These are phyloP conservation scores for Leptographium galeiforme DNA, from an alignment of 2,329 filamentous ascomycete genomes.

Conservation along the genomic window DNA sequence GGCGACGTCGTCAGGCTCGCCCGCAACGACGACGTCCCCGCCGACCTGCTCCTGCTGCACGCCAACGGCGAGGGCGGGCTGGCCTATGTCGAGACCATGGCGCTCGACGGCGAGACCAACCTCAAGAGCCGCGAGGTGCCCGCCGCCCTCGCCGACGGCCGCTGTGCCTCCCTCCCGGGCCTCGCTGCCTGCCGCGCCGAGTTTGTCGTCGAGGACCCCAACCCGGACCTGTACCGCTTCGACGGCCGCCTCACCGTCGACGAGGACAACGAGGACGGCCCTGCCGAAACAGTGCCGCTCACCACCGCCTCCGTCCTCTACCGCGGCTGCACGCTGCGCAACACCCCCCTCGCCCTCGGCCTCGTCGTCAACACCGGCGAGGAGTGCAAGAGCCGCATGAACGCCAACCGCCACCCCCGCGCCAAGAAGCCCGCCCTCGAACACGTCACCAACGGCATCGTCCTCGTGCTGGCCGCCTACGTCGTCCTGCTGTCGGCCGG, in stretches of 20 bases:
- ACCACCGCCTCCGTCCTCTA: conserved; percentile 76
- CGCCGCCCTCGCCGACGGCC: conserved; percentile 35
- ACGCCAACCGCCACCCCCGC: conserved; percentile 67
- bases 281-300: conserved; percentile 49
- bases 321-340: conserved; percentile 71
- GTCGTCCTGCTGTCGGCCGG: conserved; percentile 68
- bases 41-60: conserved; percentile 69
- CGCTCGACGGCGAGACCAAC: conserved; percentile 70
- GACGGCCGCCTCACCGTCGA: conserved; percentile 52
- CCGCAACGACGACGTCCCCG: conserved; percentile 68
- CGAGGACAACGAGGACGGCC: conserved; percentile 17
- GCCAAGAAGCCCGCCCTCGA: conserved; percentile 68
- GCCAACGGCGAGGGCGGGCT: conserved; percentile 64
- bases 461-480: conserved; percentile 67
- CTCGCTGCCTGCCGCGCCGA: conserved; percentile 43
- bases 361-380: conserved; percentile 78
- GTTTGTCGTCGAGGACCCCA: conserved; percentile 64
- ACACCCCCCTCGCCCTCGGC: conserved; percentile 60
- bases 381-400: conserved; percentile 78
- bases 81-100: conserved; percentile 78
- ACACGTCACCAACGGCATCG: conserved; percentile 57
- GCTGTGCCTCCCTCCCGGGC: conserved; percentile 39
- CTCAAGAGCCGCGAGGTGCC: conserved; percentile 63
- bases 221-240: conserved; percentile 64
- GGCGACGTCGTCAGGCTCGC: conserved; percentile 34